Percentiles rank a stretch among this genome's conserved stretches.
Conservation (phyloP, 1,284 basidiomycete genomes). For the Pyrrhoderma lamaoense region DNA sequence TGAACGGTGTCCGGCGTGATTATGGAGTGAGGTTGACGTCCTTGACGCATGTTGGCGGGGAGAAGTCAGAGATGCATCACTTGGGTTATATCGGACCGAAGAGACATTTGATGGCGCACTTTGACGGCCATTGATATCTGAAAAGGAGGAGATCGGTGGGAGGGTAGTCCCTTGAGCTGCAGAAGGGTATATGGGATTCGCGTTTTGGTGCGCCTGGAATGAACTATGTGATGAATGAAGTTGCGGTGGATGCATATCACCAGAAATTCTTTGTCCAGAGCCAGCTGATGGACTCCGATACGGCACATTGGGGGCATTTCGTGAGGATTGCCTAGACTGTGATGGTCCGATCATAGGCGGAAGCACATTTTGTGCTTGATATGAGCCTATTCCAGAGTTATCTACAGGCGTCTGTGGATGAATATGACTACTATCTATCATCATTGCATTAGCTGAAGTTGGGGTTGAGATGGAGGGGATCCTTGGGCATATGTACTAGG, state of each 20-base stretch:
- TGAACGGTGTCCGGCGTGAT: conserved; percentile 22
- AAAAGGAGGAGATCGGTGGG: conserved; percentile 65
- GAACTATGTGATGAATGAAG: conserved; percentile 18
- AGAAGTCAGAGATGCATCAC: conserved; percentile 34
- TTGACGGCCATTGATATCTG: conserved; percentile 45
- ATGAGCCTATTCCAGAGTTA: conserved; percentile 3
- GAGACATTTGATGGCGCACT: conserved; percentile 45
- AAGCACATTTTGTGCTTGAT: conserved; percentile 12
- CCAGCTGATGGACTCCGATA: conserved; percentile 17
- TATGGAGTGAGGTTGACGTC: conserved; percentile 30
- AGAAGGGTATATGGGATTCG: conserved; percentile 17
- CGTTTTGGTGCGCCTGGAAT: conserved; percentile 19
- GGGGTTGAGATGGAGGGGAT: conserved; percentile 17
- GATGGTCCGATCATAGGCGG: conserved; percentile 15
- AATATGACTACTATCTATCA: conserved; percentile 8
- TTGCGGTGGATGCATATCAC: conserved; percentile 25
- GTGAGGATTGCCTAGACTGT: conserved; percentile 12
- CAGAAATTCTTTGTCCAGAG: conserved; percentile 5
- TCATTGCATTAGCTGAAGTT: conserved; percentile 11
- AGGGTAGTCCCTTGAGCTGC: conserved; percentile 41
- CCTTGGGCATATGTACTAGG: conserved; percentile 12
- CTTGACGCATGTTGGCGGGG: conserved; percentile 29
- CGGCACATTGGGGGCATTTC: conserved; percentile 11
- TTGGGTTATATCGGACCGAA: conserved; percentile 49
- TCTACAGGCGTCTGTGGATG: conserved; percentile 7